Base-by-base conservation (phyloP, 1,284 basidiomycete species). In the Thelephora terrestris region DNA sequence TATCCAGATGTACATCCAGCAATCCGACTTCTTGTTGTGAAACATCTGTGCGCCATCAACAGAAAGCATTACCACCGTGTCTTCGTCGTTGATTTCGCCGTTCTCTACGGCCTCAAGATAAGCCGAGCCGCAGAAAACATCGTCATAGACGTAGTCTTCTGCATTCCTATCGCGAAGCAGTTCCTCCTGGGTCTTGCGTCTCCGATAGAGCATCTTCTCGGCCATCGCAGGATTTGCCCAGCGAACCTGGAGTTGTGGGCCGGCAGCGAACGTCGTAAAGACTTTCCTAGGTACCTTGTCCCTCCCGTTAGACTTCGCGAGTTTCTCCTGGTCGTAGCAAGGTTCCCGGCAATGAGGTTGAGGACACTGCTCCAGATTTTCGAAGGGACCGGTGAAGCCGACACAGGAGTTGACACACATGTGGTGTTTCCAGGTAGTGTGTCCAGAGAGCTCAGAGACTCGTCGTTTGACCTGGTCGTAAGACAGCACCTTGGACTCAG, bases 1-100 rank as follows among this genome's bases (percentile, higher is more conserved):
- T 14, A 57, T 47, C 53, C 52, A 57, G 18, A 55, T 52, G 32
- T 52, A 53, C n/a, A 57, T 55, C 52, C 61, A 68, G 44, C 57
- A 59, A 43, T 67, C 63, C 0, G 63, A 66, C 32, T 53, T 36
- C 46, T 64, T 64, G 50, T 61, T 55, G 5, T 54, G 49, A 40
- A 64, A 68, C 1, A 70, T 58, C 50, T 68, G 66, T 2, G 61
- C 59, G 5, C 66, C 63, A 52, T 70, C 62, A 7, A 64, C 43
- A 0, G 60, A 65, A 21, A 63, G 48, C 51, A 58, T 52, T 1
- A 68, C 40, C 14, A 60, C 32, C 7, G 58, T 57, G 46, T 69
- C 60, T 53, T 56, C 27, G 1, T 44, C 34, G 2, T 17, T 20
- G 24, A 59, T 58, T 5, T 49, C 36, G 3, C 58, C 56, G 1